Base-by-base conservation (phyloP, 2,329 filamentous ascomycete species). In the Orbilia quercus region DNA sequence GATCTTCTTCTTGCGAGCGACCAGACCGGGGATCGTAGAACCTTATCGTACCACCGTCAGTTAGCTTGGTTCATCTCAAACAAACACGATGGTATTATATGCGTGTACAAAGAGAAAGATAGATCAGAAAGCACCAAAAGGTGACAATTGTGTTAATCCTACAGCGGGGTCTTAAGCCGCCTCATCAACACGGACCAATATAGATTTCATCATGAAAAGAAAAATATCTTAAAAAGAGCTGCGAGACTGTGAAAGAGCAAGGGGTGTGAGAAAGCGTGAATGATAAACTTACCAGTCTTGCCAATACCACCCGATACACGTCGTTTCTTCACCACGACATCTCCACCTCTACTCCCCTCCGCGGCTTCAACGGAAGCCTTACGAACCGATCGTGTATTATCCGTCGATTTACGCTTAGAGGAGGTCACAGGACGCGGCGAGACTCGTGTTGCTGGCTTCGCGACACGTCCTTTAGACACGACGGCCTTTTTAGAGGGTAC, bases 141-240 rank as follows among this genome's bases (percentile, higher is more conserved):
- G 60, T 65, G 58, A 54, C 69, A 66, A 69, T 64, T 65, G 60
- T 54, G 60, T 73, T 73, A 73, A 73, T 73, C 69, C 47, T 65
- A 47, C 60, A 73, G 60, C 69, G 63, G 70, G 70, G 70, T 74
- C 70, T 74, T 74, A 74, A 63, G 40, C 70, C 70, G 70, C 70
- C 53, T 74, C 70, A 74, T 74, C 45, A 74, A 74, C 70, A 74
- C 70, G 70, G 70, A 74, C 70, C 70, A 74, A 69, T 67, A 51
- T 74, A 69, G 55, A 69, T 64, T 67, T 74, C 70, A 74, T 74
- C 62, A 74, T 69, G 51, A 63, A 45, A 47, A 28, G 22, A 36
- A 59, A n/a, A 59, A 45, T 7, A n/a, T 7, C 14, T 2, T 7
- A 12, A 42, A 50, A 14, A 22, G 28, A 59, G n/a, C n/a, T n/a